Conservation (phyloP, 2,329 filamentous ascomycete genomes). For the Grosmannia clavigera region DNA sequence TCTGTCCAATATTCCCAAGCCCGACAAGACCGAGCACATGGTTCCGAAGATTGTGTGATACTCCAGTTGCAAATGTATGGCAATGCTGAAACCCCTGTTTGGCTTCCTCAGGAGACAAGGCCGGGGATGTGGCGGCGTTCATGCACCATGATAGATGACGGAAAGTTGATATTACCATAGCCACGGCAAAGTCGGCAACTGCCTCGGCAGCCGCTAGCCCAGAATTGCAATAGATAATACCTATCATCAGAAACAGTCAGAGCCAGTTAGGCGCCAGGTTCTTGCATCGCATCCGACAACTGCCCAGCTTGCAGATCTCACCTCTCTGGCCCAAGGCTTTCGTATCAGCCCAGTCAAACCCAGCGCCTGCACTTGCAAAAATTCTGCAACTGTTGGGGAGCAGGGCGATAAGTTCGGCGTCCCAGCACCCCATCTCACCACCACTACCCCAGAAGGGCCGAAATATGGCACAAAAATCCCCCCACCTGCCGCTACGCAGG, state of each 20-base stretch:
- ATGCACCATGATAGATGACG: constrained; percentile 51
- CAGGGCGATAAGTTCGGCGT: constrained; percentile 19
- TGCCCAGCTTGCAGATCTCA: not conserved
- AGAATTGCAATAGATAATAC: constrained; percentile 61
- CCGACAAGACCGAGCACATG: constrained; percentile 55
- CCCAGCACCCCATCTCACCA: constrained; percentile 16
- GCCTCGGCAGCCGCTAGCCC: constrained; percentile 59
- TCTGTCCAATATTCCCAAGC: constrained; percentile 52
- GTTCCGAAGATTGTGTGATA: constrained; percentile 50
- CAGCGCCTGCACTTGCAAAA: constrained; percentile 52
- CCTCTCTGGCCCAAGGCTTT: constrained; percentile 32
- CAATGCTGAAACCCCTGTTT: constrained; percentile 37
- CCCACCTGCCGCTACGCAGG: constrained; percentile 39
- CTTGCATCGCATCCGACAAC: not conserved
- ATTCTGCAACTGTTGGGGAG: constrained; percentile 45
- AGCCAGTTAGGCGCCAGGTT: too few species aligned
- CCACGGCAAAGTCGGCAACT: constrained; percentile 59
- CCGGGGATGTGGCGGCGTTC: constrained; percentile 35
- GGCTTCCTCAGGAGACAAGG: constrained; percentile 20
- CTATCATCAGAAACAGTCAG: constrained; percentile 17
- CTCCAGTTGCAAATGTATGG: constrained; percentile 45
- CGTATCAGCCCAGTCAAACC: constrained; percentile 56
- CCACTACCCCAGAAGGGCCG: constrained; percentile 14
- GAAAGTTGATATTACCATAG: constrained; percentile 57
- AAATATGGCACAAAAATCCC: constrained; percentile 34